Evolutionary conservation across 2,329 filamentous ascomycete genomes (phyloP).

Genomic region (Claviceps africana): DNA sequence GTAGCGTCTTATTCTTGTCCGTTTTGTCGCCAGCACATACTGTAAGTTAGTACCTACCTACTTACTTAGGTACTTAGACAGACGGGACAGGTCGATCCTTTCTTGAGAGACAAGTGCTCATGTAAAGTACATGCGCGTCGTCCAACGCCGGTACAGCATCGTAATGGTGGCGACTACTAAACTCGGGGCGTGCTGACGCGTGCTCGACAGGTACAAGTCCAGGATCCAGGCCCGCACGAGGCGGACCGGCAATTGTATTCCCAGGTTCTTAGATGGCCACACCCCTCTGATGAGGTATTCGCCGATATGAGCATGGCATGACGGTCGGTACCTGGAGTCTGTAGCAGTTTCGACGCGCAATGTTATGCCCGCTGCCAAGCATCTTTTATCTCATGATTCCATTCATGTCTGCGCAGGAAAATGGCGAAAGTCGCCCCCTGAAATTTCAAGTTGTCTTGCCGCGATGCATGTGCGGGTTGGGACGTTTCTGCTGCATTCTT

Average conservation of each 20-base stretch:
- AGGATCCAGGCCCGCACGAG: not conserved
- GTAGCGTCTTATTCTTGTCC: not conserved
- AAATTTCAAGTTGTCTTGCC: not conserved
- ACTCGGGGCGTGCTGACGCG: not conserved
- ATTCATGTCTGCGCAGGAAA: not conserved
- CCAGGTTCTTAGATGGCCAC: not conserved
- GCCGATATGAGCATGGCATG: not conserved
- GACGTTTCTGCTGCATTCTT: not conserved
- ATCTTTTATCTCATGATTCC: not conserved
- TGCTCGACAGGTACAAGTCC: not conserved
- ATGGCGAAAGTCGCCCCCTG: not conserved
- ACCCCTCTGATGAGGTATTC: not conserved
- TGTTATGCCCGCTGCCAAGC: no score
- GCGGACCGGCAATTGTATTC: not conserved
- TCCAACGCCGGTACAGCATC: not conserved
- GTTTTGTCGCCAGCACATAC: not conserved
- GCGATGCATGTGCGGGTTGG: not conserved
- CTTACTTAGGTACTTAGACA: no score
- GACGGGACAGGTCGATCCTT: not conserved
- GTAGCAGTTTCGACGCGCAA: conserved; percentile 1
- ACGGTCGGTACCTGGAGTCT: not conserved
- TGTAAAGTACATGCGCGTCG: not conserved
- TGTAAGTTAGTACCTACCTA: no score
- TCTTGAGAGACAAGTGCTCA: not conserved
- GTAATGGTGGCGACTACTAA: not conserved